phyloP scores from a whole-genome alignment of 257 asterid species.

The Lithospermum erythrorhizon region DNA sequence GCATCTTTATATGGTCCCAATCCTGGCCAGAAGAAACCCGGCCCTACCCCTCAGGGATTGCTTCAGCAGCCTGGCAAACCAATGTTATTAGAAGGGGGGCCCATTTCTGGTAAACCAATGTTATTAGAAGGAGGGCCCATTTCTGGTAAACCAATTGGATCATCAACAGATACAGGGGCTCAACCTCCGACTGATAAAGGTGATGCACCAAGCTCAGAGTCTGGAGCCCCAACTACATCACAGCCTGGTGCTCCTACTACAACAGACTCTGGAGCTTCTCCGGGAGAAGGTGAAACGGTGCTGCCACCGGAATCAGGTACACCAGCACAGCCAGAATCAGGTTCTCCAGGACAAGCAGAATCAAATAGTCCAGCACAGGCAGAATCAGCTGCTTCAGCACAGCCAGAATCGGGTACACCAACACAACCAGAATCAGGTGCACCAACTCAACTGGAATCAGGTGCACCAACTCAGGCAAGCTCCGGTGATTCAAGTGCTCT shows the following conservation, averaged over 20 bases:
- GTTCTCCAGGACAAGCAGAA: slow-evolving; percentile 19
- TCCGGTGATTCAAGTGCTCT: slow-evolving; percentile 15
- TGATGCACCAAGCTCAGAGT: neutral
- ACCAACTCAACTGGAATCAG: slow-evolving; percentile 2
- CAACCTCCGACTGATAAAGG: slow-evolving; percentile 20
- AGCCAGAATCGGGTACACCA: slow-evolving; percentile 22
- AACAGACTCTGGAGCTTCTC: slow-evolving; percentile 15
- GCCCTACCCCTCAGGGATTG: slow-evolving; percentile 31
- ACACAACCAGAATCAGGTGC: slow-evolving; percentile 13
- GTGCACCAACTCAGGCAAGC: slow-evolving; percentile 5
- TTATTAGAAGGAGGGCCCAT: slow-evolving; percentile 54
- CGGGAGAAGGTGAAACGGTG: slow-evolving; percentile 2
- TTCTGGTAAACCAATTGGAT: slow-evolving; percentile 25
- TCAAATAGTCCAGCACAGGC: slow-evolving; percentile 16
- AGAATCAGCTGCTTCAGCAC: slow-evolving; percentile 22
- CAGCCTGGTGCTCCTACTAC: slow-evolving; percentile 26
- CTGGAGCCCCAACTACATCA: slow-evolving; percentile 20
- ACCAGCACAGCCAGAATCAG: slow-evolving; percentile 18
- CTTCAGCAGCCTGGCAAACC: slow-evolving; percentile 58
- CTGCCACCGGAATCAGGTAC: slow-evolving; percentile 16
- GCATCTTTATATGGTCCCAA: slow-evolving; percentile 89
- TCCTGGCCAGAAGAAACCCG: slow-evolving; percentile 60
- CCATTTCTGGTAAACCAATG: slow-evolving; percentile 45
- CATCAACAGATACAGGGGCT: slow-evolving; percentile 24
- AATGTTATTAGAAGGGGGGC: slow-evolving; percentile 61